Conservation (phyloP, 139 green algal species). For the Eudorina sp. region DNA sequence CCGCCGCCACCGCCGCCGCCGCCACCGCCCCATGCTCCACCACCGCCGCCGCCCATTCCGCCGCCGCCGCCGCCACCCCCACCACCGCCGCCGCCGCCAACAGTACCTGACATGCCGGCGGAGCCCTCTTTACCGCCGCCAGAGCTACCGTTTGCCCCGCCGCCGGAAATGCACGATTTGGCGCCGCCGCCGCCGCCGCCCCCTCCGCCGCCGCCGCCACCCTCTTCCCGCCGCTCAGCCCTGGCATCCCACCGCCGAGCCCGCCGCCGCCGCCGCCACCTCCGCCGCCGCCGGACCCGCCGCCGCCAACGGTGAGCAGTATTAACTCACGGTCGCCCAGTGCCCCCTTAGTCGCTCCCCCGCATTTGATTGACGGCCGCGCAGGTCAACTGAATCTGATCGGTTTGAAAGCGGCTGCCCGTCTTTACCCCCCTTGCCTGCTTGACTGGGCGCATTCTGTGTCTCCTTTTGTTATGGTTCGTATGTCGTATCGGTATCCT, state of each 20-base stretch:
- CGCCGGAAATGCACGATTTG: background rate
- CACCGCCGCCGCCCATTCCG: background rate
- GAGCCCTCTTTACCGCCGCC: background rate
- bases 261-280: slow-evolving; percentile 1
- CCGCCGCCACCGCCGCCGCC: slow-evolving; percentile 1
- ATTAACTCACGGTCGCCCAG: too few species aligned
- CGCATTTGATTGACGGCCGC: too few species aligned
- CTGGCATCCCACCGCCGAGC: background rate
- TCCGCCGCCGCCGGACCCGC: background rate
- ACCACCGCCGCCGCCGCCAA: slow-evolving; percentile 3
- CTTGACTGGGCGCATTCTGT: too few species aligned
- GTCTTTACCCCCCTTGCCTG: background rate
- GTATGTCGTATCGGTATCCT: too few species aligned
- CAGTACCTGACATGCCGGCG: background rate
- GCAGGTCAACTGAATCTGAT: too few species aligned
- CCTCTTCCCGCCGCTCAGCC: background rate
- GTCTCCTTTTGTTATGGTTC: too few species aligned
- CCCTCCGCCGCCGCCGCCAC: slow-evolving; percentile 3
- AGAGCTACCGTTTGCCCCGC: too few species aligned
- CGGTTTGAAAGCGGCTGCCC: too few species aligned
- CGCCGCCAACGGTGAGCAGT: background rate
- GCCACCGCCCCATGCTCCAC: background rate
- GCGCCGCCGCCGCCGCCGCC: slow-evolving; percentile 1
- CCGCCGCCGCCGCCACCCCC: background rate
- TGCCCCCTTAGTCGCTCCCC: too few species aligned